phyloP scores from a whole-genome alignment of 306 rosid species.

The Canavalia ensiformis region DNA sequence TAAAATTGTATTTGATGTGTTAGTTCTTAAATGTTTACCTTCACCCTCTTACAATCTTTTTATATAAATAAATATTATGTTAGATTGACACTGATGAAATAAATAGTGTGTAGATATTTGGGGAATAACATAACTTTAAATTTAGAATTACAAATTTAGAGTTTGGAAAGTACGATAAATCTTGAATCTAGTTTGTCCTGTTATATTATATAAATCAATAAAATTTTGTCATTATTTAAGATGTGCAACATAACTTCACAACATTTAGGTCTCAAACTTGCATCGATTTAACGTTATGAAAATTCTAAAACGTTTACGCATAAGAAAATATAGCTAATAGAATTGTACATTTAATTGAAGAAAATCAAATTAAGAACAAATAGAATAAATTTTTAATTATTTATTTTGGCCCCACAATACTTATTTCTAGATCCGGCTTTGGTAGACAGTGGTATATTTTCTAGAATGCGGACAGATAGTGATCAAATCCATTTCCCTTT shows the following conservation, averaged over 20 bases:
- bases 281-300: not conserved
- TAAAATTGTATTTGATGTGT: not conserved
- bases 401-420: not conserved
- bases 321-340: not conserved
- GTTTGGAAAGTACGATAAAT: not conserved
- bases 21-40: not conserved
- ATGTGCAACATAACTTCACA: not conserved
- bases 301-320: not conserved
- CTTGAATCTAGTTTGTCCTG: constrained; percentile 4
- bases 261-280: constrained; percentile 18
- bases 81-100: not conserved
- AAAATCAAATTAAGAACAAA: not conserved
- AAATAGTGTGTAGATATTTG: not conserved
- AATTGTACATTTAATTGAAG: not conserved
- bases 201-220: constrained; percentile 15
- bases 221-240: not conserved
- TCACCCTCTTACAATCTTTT: not conserved
- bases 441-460: not conserved
- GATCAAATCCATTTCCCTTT: constrained; percentile 25
- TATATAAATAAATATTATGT: not conserved
- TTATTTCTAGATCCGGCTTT: constrained; percentile 27
- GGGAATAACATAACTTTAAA: not conserved
- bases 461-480: constrained; percentile 7
- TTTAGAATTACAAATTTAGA: not conserved
- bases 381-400: constrained; percentile 1